A percentile compares a stretch with the other conserved stretches of the same genome.
Conservation (phyloP, 257 asterid species). For the Solanum etuberosum region DNA sequence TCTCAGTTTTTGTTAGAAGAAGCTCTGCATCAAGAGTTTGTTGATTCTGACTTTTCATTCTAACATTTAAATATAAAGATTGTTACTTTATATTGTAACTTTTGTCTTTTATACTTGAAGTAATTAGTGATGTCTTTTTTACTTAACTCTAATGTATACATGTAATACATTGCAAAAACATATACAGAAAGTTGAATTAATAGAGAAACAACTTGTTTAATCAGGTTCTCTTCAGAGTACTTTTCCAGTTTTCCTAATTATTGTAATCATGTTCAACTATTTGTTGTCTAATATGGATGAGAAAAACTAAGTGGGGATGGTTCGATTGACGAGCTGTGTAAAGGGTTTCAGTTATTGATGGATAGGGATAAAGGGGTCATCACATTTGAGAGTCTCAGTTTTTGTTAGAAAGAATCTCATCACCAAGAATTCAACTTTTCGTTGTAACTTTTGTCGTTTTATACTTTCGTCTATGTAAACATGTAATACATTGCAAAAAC, state of each 20-base stretch:
- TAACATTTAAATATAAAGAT: not conserved
- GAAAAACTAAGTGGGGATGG: constrained; percentile 19
- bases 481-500: not conserved
- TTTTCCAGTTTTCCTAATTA: not conserved
- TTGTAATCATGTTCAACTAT: not conserved
- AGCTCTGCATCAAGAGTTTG: constrained; percentile 17
- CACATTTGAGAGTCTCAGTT: constrained; percentile 32
- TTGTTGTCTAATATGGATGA: not conserved
- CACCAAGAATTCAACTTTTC: not conserved
- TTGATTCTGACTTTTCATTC: constrained; percentile 21
- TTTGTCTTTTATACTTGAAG: not conserved
- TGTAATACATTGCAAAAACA: not conserved
- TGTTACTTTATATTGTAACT: not conserved
- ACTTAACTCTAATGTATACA: not conserved
- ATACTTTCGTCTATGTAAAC: not conserved
- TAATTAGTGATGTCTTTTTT: too few species aligned
- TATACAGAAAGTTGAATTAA: not conserved
- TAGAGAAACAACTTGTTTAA: not conserved
- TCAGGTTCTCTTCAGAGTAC: not conserved
- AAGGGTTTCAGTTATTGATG: constrained; percentile 33
- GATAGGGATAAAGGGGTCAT: constrained; percentile 33
- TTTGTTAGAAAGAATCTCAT: constrained; percentile 35
- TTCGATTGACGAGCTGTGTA: constrained; percentile 30
- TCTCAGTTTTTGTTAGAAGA: constrained; percentile 37
- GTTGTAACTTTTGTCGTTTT: not conserved